Evolutionary conservation across 306 rosid species (phyloP), one percentile per base, ranked within the genome.

Genomic region (Luffa acutangula): DNA sequence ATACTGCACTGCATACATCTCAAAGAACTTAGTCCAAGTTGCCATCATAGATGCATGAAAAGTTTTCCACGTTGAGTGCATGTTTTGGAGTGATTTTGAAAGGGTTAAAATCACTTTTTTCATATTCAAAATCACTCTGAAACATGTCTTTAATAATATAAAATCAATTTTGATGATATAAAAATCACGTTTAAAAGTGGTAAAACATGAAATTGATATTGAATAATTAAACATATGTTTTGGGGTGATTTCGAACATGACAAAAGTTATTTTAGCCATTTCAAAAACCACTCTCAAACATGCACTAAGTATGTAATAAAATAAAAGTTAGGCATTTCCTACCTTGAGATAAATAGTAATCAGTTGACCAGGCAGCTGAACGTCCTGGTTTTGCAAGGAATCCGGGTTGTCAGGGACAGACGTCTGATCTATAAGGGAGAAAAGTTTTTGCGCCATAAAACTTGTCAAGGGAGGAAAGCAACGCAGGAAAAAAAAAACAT

Each of bases 341-440:
- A 95, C 97, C 99, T 95, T 95, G 34, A 95, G 85, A 89, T 95
- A 95, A 80, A 93, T 81, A 81, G 93, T 84, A 84, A 95, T 91
- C 82, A 95, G 84, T 83, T 95, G 97, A 76, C 99, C 99, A 74
- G 99, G 97, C 78, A 91, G 97, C 58, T 93, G 76, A 84, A 91
- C 96, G 74, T 95, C 99, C 45, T 93, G 99, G 80, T 95, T 95
- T 85, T 95, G 99, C 86, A 95, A 86, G 80, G 97, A 88, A 83
- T 95, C 99, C 21, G 97, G 87, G 79, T 90, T 95, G 91, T 95
- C 98, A 1, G 84, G 85, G 13, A 86, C 96, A 0, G 98, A 95
- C 21, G 97, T 95, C 83, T 90, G 96, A 87, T 95, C 98, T 75
- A 91, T 37, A 79, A 95, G 96, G 20, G 98, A 95, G 87, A 95